Conservation (phyloP, 768 basidiomycete species). For the Calocybe cyanea region DNA sequence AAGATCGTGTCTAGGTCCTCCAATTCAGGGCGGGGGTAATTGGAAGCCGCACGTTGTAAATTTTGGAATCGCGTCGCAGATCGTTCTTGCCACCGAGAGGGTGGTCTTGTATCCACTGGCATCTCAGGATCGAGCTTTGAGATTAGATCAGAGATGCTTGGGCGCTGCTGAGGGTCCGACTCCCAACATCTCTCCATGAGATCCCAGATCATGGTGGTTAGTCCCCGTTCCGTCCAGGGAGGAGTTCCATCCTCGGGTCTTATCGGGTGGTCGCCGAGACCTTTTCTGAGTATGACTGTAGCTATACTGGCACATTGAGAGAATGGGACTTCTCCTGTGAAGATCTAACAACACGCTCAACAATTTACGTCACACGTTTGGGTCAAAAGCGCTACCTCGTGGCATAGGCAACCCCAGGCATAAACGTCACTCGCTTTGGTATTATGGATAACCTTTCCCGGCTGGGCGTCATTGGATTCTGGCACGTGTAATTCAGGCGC, state of each 20-base stretch:
- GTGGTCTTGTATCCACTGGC: background rate
- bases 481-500: constrained; percentile 11
- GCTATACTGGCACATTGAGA: background rate
- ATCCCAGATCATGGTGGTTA: constrained; percentile 6
- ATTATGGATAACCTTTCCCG: constrained; percentile 4
- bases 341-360: background rate
- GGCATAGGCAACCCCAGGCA: constrained; percentile 13
- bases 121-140: background rate
- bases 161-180: background rate
- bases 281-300: background rate
- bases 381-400: constrained; percentile 5
- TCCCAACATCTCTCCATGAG: constrained; percentile 8
- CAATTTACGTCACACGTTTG: background rate
- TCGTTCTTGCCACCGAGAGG: constrained; percentile 2
- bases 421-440: constrained; percentile 10
- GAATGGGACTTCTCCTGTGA: constrained; percentile 8
- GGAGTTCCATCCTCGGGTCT: background rate
- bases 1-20: background rate
- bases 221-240: constrained; percentile 1
- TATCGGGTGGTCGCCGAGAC: background rate
- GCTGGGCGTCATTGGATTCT: background rate
- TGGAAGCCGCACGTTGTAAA: background rate
- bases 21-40: background rate
- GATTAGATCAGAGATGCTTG: constrained; percentile 1
- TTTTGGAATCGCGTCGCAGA: constrained; percentile 7